These are phyloP conservation scores for Mycena citricolor DNA, from an alignment of 1,284 basidiomycete species.

Conservation along the genomic window DNA sequence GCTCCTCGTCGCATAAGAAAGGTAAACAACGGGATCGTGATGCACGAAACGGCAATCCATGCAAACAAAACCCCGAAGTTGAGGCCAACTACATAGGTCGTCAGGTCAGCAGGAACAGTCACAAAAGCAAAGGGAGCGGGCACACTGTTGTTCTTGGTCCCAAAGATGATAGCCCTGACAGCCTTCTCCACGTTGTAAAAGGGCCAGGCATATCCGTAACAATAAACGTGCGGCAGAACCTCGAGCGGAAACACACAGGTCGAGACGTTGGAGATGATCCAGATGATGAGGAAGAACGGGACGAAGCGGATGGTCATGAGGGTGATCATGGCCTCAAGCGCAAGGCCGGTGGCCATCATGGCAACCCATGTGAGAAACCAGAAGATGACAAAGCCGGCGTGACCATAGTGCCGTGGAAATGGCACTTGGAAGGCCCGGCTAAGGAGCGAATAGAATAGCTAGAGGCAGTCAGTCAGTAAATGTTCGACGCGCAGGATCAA, in stretches of 20 bases:
- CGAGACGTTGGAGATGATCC: conserved; percentile 73
- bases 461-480: too few relatives aligned
- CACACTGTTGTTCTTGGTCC: conserved; percentile 60
- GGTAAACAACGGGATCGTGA: conserved; percentile 51
- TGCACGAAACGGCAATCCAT: conserved; percentile 53
- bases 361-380: conserved; percentile 71
- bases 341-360: conserved; percentile 55
- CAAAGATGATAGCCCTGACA: conserved; percentile 65
- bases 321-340: conserved; percentile 62
- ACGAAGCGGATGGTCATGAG: conserved; percentile 52
- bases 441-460: conserved; percentile 61
- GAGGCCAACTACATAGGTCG: conserved; percentile 44
- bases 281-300: conserved; percentile 61
- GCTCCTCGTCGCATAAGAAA: too few relatives aligned
- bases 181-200: conserved; percentile 68
- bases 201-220: conserved; percentile 66
- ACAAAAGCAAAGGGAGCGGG: conserved; percentile 16
- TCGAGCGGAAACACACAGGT: conserved; percentile 64
- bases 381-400: conserved; percentile 68
- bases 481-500: too few relatives aligned
- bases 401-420: conserved; percentile 51
- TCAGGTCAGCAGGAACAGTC: too few relatives aligned
- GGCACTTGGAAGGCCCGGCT: conserved; percentile 65
- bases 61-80: conserved; percentile 60
- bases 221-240: conserved; percentile 61